Evolutionary conservation across 169 alveolate genomes (phyloP), one percentile per base, ranked within the genome.

Genomic region (Babesia sp.): DNA sequence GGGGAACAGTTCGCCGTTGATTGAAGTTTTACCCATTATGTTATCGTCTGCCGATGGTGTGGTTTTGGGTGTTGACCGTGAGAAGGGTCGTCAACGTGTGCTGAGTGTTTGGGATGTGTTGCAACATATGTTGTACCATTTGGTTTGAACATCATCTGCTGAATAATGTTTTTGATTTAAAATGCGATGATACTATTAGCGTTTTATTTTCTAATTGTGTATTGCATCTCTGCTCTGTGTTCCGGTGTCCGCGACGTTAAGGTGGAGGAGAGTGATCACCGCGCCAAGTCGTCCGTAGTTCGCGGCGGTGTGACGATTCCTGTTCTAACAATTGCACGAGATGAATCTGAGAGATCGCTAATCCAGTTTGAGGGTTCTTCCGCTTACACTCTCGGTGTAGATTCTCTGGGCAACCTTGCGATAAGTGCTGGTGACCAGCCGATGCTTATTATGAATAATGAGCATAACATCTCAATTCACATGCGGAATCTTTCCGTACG

Each of bases 221-320:
- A 24, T 20, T 64, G 3, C 2, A 3, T 12, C 37, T n/a, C 26
- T 24, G 74, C 61, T 0, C 37, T 50, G 34, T 26, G 63, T 33
- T 50, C 74, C 2, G 41, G 37, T 24, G 74, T 64, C 8, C 74
- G 74, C 55, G 74, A 64, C 22, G 74, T 64, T 1, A 16, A 45
- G 48, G 61, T 64, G 12, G 63, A 64, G 74, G 46, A 46, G 6
- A 33, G 14, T 8, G 74, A 64, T 7, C 8, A 36, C 20, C 72
- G 57, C 45, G 2, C 33, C 33, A 68, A 58, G 57, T 24, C 36
- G 69, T 75, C 70, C 26, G 12, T 79, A 1, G 81, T 50, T 16
- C 72, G 74, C 41, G 87, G 87, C 46, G 87, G 87, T 55, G 87
- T 79, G 48, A 42, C 83, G n/a, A 71, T 71, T 11, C 74, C 87